Conservation (phyloP, 2,329 filamentous ascomycete species). For the Chaetothyriales sp. region DNA sequence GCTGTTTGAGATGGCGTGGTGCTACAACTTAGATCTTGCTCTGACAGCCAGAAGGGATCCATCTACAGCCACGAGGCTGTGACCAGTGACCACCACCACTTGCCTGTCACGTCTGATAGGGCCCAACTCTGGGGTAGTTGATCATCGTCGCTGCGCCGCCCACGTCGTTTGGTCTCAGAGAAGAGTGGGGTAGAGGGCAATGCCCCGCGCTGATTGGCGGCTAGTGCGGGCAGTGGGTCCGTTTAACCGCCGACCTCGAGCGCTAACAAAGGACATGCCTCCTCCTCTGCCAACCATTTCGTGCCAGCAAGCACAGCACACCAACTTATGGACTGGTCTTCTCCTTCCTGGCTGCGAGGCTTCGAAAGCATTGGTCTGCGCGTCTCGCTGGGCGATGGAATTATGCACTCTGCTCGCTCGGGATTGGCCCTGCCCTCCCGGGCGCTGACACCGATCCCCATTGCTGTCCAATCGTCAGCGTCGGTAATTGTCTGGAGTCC, state of each 20-base stretch:
- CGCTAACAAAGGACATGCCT: not conserved
- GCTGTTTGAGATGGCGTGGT: too few species aligned
- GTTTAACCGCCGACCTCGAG: not conserved
- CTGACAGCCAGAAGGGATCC: too few species aligned
- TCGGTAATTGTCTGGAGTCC: not conserved
- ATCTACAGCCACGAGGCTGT: too few species aligned
- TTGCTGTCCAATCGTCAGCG: not conserved
- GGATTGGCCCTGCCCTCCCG: not conserved
- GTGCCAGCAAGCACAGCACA: not conserved
- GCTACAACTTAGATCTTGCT: too few species aligned
- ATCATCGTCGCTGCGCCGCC: too few species aligned
- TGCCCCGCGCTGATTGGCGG: not conserved
- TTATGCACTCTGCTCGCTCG: not conserved
- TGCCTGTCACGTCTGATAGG: too few species aligned
- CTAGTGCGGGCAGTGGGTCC: not conserved
- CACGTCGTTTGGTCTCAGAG: too few species aligned
- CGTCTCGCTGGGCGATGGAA: not conserved
- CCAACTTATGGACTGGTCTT: not conserved
- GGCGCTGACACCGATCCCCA: not conserved
- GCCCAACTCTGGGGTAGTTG: too few species aligned
- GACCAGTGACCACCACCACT: too few species aligned
- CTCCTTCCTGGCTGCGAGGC: too few species aligned
- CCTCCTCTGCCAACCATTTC: not conserved
- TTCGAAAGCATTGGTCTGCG: not conserved
- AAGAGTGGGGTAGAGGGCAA: too few species aligned